A percentile compares a stretch with the other conserved stretches of the same genome.
These are phyloP conservation scores for Backusella luteola DNA, from an alignment of 192 early-diverging fungal genomes.

Conservation along the genomic window DNA sequence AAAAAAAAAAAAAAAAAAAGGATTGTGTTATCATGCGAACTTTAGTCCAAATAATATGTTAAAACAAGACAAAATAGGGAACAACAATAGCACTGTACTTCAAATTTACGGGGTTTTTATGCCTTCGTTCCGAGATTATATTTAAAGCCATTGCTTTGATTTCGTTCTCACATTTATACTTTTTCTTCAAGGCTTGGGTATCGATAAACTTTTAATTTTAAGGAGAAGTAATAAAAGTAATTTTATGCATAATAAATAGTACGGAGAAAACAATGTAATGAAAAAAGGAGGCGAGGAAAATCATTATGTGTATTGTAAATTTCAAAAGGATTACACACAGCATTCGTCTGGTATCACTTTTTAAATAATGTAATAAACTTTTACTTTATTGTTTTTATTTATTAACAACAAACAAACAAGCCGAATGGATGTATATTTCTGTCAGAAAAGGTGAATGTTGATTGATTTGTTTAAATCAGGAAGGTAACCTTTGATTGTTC, in stretches of 20 bases:
- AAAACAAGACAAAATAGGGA: not conserved
- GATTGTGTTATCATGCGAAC: not conserved
- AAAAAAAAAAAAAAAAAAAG: not conserved
- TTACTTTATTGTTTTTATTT: not conserved
- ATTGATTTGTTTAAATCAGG: not conserved
- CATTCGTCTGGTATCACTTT: not conserved
- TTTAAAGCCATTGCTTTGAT: not conserved
- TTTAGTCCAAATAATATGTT: not conserved
- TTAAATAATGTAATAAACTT: not conserved
- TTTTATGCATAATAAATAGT: not conserved
- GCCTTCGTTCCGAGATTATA: not conserved
- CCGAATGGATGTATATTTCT: not conserved
- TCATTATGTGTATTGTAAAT: not conserved
- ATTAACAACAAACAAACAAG: not conserved
- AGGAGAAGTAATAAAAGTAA: not conserved
- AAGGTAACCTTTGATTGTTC: not conserved
- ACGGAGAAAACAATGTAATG: not conserved
- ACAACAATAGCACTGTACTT: not conserved
- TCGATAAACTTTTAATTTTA: not conserved
- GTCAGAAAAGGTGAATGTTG: constrained; percentile 4
- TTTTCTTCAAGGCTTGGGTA: not conserved
- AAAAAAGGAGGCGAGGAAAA: not conserved
- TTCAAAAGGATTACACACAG: not conserved
- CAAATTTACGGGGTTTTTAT: not conserved
- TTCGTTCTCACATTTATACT: not conserved